Evolutionary conservation across 106 monocot species (phyloP), one percentile per base, ranked within the genome.

Genomic region (Dendrobium officinale): DNA sequence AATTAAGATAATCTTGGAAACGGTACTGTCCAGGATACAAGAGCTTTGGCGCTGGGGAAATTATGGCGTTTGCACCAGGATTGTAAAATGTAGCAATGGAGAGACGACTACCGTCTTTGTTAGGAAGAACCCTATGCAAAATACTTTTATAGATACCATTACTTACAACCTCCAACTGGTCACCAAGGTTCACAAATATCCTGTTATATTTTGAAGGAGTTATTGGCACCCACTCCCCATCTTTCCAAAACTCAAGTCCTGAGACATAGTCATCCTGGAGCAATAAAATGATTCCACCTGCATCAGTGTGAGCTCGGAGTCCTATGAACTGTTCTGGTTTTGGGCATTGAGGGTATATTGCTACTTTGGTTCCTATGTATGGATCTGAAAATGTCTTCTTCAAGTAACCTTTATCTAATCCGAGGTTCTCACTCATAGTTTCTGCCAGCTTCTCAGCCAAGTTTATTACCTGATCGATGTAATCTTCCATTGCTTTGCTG

Each of bases 1-100:
- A 87, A 72, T 85, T 66, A 24, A 93, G 90, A 78, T 93, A 93
- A 72, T 93, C 93, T 55, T 89, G 78, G 83, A 88, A 91, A 6
- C 80, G 82, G 55, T 93, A 93, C 18, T 55, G 70, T 42, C 82
- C 78, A 58, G 93, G 93, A 67, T 90, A 91, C 11, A 84, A 43
- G 47, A 93, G 87, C 67, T 87, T 81, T 20, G 78, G 44, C 40
- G 88, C 91, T 8, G 91, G 88, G 17, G 77, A 80, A 47, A 93
- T 86, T 58, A 91, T 73, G 2, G 93, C 81, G 56, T 89, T 78
- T 22, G 72, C 44, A 5, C 88, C 89, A 10, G 93, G 93, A 64
- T 93, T 93, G 74, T 93, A 91, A 84, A 93, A 93, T 18, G 91
- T 89, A 9, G 87, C 93, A 33, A 91, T 86, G n/a, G 91, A 93